These are phyloP conservation scores for Graphilbum fragrans DNA, from an alignment of 2,329 filamentous ascomycete genomes.

Conservation along the genomic window DNA sequence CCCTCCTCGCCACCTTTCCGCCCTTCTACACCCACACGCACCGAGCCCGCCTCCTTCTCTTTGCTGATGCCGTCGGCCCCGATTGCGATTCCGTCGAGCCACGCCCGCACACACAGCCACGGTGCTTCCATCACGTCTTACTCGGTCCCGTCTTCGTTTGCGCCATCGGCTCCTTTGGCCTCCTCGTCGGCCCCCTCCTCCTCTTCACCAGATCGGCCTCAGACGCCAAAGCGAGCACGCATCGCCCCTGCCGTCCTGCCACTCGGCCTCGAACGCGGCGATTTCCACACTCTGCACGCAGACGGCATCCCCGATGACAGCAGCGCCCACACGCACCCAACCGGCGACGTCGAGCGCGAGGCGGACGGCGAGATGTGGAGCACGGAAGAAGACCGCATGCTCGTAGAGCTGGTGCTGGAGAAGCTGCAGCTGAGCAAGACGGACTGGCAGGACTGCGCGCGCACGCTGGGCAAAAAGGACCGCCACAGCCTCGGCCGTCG, in stretches of 20 bases:
- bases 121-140: no score
- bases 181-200: not conserved
- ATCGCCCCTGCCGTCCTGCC: conserved; percentile 49
- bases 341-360: conserved; percentile 28
- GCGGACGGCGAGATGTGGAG: conserved; percentile 42
- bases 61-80: not conserved
- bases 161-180: conserved; percentile 1
- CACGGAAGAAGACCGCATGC: conserved; percentile 49
- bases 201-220: conserved; percentile 18
- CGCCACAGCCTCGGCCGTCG: conserved; percentile 41
- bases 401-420: conserved; percentile 56
- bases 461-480: conserved; percentile 49
- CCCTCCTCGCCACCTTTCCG: not conserved
- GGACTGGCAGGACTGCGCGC: conserved; percentile 57
- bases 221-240: conserved; percentile 48
- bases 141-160: not conserved
- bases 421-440: conserved; percentile 52
- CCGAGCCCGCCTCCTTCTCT: not conserved
- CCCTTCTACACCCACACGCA: not conserved
- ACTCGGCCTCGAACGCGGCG: conserved; percentile 43
- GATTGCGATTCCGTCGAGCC: no score
- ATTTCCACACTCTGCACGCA: conserved; percentile 41
- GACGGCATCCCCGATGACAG: conserved; percentile 15
- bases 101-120: no score
- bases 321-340: not conserved